A percentile compares a stretch with the other conserved stretches of the same genome.
Conservation (phyloP, 2,329 filamentous ascomycete species). For the Dothideomycetidae sp. region DNA sequence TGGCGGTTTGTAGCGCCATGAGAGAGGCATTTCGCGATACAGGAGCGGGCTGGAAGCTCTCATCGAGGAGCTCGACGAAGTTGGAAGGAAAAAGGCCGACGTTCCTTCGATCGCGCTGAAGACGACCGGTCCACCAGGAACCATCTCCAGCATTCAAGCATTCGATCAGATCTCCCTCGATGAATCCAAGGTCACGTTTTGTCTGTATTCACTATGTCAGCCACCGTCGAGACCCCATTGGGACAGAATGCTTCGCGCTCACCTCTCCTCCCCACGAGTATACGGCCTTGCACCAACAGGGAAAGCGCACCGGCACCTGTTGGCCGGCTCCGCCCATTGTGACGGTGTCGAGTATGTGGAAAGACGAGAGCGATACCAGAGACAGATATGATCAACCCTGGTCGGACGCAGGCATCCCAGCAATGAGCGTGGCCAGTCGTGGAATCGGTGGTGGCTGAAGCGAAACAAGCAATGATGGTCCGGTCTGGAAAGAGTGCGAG, state of each 20-base stretch:
- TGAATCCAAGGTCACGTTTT: slow-evolving; percentile 87
- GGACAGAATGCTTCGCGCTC: slow-evolving; percentile 1
- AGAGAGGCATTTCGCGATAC: slow-evolving; percentile 43
- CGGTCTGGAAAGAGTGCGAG: no score
- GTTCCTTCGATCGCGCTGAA: slow-evolving; percentile 78
- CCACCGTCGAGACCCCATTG: not conserved
- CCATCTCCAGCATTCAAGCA: slow-evolving; percentile 95
- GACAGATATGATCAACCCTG: not conserved
- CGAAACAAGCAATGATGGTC: no score
- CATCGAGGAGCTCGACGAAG: slow-evolving; percentile 81
- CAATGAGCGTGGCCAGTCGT: no score
- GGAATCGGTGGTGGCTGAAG: no score
- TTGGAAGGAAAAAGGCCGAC: slow-evolving; percentile 93
- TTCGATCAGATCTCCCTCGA: slow-evolving; percentile 96
- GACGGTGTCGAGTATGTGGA: not conserved
- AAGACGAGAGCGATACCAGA: not conserved
- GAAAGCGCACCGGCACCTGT: slow-evolving; percentile 21
- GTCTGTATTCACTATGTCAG: slow-evolving; percentile 36
- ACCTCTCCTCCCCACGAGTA: slow-evolving; percentile 28
- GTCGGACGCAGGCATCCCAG: not conserved
- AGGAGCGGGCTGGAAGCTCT: slow-evolving; percentile 61
- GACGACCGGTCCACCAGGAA: slow-evolving; percentile 92
- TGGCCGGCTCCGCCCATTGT: slow-evolving; percentile 12
- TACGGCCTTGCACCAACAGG: slow-evolving; percentile 28
- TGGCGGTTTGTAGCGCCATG: slow-evolving; percentile 37